These are phyloP conservation scores for Rosa hybrid DNA, from an alignment of 331 rosid genomes.

Conservation along the genomic window DNA sequence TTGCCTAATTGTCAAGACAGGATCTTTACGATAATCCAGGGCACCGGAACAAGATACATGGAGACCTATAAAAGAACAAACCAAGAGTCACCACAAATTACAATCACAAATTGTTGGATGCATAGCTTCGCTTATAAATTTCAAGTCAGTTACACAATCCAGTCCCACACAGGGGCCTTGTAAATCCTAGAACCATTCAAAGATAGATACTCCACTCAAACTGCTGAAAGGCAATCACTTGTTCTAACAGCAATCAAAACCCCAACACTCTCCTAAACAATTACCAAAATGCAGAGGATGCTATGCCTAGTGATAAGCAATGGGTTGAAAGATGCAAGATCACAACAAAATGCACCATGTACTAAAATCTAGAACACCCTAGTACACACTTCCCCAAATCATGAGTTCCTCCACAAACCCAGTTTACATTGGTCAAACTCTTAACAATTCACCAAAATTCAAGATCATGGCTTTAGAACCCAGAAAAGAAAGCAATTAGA, in stretches of 20 bases:
- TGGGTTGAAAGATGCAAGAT: neutral
- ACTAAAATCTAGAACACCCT: no score
- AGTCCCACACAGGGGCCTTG: neutral
- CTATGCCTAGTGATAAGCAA: no score
- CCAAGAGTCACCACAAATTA: conserved; percentile 11
- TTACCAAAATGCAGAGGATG: no score
- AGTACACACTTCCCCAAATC: no score
- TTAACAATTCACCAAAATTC: neutral
- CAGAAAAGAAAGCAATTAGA: conserved; percentile 3
- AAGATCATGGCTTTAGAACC: conserved; percentile 37
- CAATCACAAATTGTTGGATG: neutral
- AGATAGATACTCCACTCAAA: neutral
- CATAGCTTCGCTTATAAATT: neutral
- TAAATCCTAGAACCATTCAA: neutral
- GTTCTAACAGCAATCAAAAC: conserved; percentile 9
- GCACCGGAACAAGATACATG: conserved; percentile 42
- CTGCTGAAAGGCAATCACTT: neutral
- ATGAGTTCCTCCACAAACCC: neutral
- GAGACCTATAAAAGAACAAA: conserved; percentile 42
- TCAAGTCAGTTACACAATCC: neutral
- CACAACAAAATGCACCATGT: neutral
- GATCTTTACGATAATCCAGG: conserved; percentile 31
- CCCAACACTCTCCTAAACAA: neutral
- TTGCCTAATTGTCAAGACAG: conserved; percentile 34
- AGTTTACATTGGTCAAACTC: neutral